Evolutionary conservation across 1,139 yeast genomes (phyloP), one percentile per base, ranked within the genome.

Genomic region (Hemisphaericaspora xylanilytica): DNA sequence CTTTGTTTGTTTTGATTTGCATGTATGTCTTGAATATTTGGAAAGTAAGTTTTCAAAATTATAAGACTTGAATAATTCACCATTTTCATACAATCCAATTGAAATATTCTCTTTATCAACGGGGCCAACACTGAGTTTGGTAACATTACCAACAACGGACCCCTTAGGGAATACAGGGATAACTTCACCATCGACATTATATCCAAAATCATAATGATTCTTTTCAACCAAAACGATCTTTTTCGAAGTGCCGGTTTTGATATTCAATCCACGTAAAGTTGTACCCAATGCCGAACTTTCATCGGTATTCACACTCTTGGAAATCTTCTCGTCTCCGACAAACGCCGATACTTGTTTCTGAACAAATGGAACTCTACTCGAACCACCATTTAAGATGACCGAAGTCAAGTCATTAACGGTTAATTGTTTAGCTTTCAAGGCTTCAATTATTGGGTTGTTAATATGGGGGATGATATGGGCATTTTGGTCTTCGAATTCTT

Each of bases 261-360:
- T 57, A 43, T 63, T 63, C 41, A 89, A 85, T 11, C 94, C 98
- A 46, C 89, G 76, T 35, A 85, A 67, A 11, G 96, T 81, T 5
- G 95, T 81, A 39, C 99, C 99, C 53, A 87, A 71, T 11, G 89
- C 96, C 43, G 88, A 89, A 43, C 97, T 81, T 63, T 92, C 99
- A 63, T 92, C 99, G 0, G 98, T 94, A 59, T 92, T 92, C 36
- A 94, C 95, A 40, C 84, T 87, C 59, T 84, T 89, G n/a, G 96
- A 75, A 36, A 94, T 69, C 40, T 71, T 67, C 2, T 76, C 81
- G 22, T 79, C 81, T 2, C 52, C 52, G 31, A 83, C 65, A 33
- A 85, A 68, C 4, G 74, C 59, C 5, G 65, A 53, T 43, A 84
- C 61, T 39, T 72, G 75, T 35, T 73, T 69, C 59, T 88, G 95